Base-by-base conservation (phyloP, 768 basidiomycete genomes). In the Pleurotus citrinopileatus region DNA sequence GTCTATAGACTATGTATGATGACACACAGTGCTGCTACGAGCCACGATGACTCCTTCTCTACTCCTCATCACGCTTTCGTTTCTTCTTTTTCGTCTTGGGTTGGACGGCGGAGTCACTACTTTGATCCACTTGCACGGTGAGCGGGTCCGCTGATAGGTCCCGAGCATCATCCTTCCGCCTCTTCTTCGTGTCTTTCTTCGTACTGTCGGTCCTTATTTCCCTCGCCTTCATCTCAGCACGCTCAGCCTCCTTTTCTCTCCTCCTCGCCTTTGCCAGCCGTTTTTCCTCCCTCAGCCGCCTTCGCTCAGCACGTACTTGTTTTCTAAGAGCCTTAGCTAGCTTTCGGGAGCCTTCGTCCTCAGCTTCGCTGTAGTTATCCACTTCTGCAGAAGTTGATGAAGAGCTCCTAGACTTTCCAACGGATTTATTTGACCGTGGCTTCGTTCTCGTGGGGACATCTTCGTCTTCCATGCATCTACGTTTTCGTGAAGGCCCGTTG, bases 201-300 rank as follows among this genome's bases (percentile, higher is more conserved):
- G 22, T 5, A 13, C 44, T 5, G 10, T 46, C 17, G 22, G 40
- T 28, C 34, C n/a, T n/a, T n/a, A n/a, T n/a, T n/a, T 34, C 34
- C 42, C n/a, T 32, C 32, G 20, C 20, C 37, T 37, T 29, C 55
- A 28, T 36, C 34, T 32, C 42, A n/a, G n/a, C n/a, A n/a, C n/a
- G n/a, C 50, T 22, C 17, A 13, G 42, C 44, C 54, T 42, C 19
- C 51, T 29, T 28, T 40, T 20, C 10, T 20, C 15, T 22, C 48
- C 29, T 50, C 55, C 45, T 25, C n/a, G 55, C 19, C 46, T 34
- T 27, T 3, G 50, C 53, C 58, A 51, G 19, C 38, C 54, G 28
- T 23, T 52, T 47, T 42, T 61, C 57, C 56, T 34, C 48, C 26
- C 51, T 46, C 42, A 25, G 32, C 48, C 42, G 13, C 44, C 46